phyloP scores from a whole-genome alignment of 306 rosid species.

The Sechiopsis laciniata region DNA sequence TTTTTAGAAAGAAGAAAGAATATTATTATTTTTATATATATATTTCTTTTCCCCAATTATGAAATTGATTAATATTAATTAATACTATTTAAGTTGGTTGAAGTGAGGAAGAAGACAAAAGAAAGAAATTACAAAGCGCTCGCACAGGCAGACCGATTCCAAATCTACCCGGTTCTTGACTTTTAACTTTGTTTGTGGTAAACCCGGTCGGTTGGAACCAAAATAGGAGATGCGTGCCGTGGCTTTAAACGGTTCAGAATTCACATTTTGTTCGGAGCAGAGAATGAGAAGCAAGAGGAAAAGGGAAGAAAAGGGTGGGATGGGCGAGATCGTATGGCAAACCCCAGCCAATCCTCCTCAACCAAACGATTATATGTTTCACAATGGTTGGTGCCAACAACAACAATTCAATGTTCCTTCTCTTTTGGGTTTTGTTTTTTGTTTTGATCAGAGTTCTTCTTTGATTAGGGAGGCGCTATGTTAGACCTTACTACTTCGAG shows the following conservation, averaged over 20 bases:
- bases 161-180: conserved; percentile 21
- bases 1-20: conserved; percentile 26
- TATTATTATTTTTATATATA: not conserved
- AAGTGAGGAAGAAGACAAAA: conserved; percentile 16
- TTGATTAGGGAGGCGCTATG: conserved; percentile 67
- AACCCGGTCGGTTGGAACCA: not conserved
- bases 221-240: too few species aligned
- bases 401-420: too few species aligned
- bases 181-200: not conserved
- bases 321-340: conserved; percentile 79
- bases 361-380: conserved; percentile 55
- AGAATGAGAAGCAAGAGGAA: conserved; percentile 29
- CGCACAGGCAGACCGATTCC: conserved; percentile 21
- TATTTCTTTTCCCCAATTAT: not conserved
- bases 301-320: conserved; percentile 32
- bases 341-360: conserved; percentile 74
- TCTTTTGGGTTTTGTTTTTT: not conserved
- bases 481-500: conserved; percentile 89
- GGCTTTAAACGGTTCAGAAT: too few species aligned
- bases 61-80: not conserved
- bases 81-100: not conserved
- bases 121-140: not conserved
- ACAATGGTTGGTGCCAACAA: conserved; percentile 41
- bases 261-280: too few species aligned
- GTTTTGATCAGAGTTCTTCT: conserved; percentile 24